Conservation (phyloP, 331 rosid species). For the Acacia pycnantha region DNA sequence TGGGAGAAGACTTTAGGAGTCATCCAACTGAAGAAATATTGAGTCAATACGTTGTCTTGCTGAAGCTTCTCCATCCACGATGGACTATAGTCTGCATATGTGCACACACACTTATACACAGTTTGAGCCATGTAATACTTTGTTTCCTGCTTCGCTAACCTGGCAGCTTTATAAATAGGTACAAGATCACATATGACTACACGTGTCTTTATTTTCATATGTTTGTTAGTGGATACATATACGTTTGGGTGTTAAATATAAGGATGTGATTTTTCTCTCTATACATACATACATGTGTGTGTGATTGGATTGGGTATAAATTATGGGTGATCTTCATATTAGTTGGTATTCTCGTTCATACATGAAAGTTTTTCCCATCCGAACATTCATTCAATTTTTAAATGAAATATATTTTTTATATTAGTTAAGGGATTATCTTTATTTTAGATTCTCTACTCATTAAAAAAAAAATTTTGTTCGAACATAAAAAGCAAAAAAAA, state of each 20-base stretch:
- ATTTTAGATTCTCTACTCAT: too few species aligned
- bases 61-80: too few species aligned
- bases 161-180: not conserved
- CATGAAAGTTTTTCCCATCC: not conserved
- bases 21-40: constrained; percentile 25
- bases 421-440: too few species aligned
- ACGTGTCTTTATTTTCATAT: not conserved
- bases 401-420: too few species aligned
- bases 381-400: too few species aligned
- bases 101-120: not conserved
- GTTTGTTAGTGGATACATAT: not conserved
- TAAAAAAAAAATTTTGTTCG: too few species aligned
- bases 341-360: not conserved
- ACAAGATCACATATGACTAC: not conserved
- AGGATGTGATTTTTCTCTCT: too few species aligned
- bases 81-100: too few species aligned
- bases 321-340: not conserved
- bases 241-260: not conserved
- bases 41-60: not conserved
- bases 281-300: not conserved
- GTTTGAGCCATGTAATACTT: not conserved
- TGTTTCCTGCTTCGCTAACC: not conserved
- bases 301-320: too few species aligned
- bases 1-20: constrained; percentile 25
- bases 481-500: too few species aligned